Evolutionary conservation across 441 rosid species (phyloP).

Genomic region (Daphne laureola): DNA sequence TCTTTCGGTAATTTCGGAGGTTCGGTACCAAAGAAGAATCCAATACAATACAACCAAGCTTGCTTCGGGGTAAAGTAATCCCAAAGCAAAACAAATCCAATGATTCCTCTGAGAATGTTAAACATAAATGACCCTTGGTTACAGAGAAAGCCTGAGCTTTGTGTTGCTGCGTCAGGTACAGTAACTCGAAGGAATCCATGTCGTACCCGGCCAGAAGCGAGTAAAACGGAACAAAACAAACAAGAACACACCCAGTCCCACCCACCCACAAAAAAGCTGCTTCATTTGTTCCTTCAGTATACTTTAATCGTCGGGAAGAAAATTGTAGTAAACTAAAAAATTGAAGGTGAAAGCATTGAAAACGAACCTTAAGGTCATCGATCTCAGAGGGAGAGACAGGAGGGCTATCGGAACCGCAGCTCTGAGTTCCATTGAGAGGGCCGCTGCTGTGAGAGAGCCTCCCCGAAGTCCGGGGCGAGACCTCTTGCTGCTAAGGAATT

Average conservation of each 20-base stretch:
- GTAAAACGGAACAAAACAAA: constrained; percentile 2
- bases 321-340: not conserved
- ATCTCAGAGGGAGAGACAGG: constrained; percentile 89
- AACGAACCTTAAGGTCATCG: constrained; percentile 72
- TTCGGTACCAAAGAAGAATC: too few species aligned
- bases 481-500: constrained; percentile 72
- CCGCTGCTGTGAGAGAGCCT: constrained; percentile 98
- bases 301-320: not conserved
- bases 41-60: too few species aligned
- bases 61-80: too few species aligned
- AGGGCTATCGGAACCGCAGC: constrained; percentile 76
- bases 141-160: constrained; percentile 32
- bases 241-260: too few species aligned
- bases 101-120: not conserved
- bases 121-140: constrained; percentile 24
- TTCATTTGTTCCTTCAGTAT: not conserved
- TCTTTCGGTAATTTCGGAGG: too few species aligned
- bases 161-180: constrained; percentile 23
- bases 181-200: constrained; percentile 21
- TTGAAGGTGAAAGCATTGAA: not conserved
- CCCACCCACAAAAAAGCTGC: not conserved
- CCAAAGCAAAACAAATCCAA: too few species aligned
- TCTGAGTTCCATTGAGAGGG: constrained; percentile 49
- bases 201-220: constrained; percentile 13
- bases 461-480: constrained; percentile 90